phyloP scores from a whole-genome alignment of 805 yeast species.

The Pichia heedii region DNA sequence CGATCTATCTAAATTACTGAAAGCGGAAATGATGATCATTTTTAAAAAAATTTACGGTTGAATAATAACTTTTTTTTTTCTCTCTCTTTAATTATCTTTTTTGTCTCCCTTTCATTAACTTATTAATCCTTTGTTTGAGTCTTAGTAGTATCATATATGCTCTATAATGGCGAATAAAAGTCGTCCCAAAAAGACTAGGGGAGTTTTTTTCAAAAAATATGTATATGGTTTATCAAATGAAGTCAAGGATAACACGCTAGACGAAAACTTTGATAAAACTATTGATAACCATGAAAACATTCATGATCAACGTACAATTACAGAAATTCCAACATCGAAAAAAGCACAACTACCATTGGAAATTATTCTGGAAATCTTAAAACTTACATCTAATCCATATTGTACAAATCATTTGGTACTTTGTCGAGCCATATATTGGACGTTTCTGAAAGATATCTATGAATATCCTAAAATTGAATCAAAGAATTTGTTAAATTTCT shows the following conservation, averaged over 20 bases:
- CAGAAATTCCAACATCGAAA: neutral
- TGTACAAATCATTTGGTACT: constrained; percentile 49
- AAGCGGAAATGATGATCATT: neutral
- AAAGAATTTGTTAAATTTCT: constrained; percentile 62
- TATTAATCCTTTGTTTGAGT: no score
- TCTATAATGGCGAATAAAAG: constrained; percentile 79
- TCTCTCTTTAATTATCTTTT: no score
- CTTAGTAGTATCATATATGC: no score
- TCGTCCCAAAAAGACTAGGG: constrained; percentile 74
- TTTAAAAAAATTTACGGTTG: neutral
- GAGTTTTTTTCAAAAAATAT: constrained; percentile 65
- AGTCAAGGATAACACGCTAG: neutral
- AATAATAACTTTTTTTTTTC: no score
- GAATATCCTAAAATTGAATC: constrained; percentile 53
- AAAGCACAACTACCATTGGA: constrained; percentile 38
- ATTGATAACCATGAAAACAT: neutral
- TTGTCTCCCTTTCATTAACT: no score
- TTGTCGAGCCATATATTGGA: constrained; percentile 48
- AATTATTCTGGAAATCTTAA: constrained; percentile 34
- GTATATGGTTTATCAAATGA: constrained; percentile 36
- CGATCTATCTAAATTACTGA: neutral
- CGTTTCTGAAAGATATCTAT: constrained; percentile 61
- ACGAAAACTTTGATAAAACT: constrained; percentile 8
- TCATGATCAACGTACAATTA: neutral
- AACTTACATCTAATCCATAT: constrained; percentile 25